Base-by-base conservation (phyloP, 192 early-diverging fungal genomes). In the Rhizophagus clarus region DNA sequence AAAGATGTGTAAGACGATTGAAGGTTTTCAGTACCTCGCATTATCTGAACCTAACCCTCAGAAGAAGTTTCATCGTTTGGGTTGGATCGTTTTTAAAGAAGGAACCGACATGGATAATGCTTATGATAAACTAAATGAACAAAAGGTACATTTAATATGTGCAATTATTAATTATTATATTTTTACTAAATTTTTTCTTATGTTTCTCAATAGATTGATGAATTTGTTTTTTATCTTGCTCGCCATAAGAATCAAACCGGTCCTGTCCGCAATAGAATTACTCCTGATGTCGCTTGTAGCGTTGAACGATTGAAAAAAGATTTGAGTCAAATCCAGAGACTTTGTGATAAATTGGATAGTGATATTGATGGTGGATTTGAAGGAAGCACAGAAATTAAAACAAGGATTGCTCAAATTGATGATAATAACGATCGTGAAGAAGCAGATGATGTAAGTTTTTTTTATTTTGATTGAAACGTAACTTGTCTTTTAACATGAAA, bases 1-100 rank as follows among this genome's bases (percentile, higher is more conserved):
- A 31, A 70, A 70, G 68, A 70, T 70, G 68, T 70, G 68, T 75
- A 81, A 89, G 66, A 85, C 90, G 32, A 85, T 92, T n/a, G 84
- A 90, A 20, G 96, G 97, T 0, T 99, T 93, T 85, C 87, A 94
- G 79, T 92, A 93, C 84, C 85, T 97, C 40, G 91, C 93, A 14
- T 83, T 99, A 8, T 94, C 94, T 17, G 97, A 97, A 77, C 97
- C 97, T 3, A 90, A 90, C 26, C 90, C 94, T 40, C 87, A 90
- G 81, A 94, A 95, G 83, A 92, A 95, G 78, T 94, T 93, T 84
- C 90, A 93, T 82, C 93, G 97, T 20, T 88, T 96, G 76, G 97
- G 96, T 14, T 99, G 97, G 97, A 92, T 96, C 79, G 89, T 92
- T 28, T 97, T 98, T 80, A 89, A 92, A 68, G 86, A 93, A 32